phyloP scores from a whole-genome alignment of 768 basidiomycete genomes.

The Rossbeevera mucosa region DNA sequence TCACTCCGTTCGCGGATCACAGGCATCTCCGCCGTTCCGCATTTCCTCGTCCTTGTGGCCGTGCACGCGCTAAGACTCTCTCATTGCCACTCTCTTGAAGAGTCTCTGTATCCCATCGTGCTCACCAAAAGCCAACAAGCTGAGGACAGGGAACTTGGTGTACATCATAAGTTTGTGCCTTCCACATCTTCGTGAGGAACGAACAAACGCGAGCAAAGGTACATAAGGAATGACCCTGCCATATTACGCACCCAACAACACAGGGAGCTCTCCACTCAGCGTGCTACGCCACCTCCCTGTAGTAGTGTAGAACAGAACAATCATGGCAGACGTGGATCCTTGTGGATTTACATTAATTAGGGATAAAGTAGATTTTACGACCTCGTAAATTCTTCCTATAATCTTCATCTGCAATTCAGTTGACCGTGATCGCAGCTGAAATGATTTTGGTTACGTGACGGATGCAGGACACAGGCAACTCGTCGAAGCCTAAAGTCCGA shows the following conservation, averaged over 20 bases:
- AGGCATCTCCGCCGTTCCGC: not conserved
- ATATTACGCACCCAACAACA: no score
- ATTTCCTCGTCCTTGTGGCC: not conserved
- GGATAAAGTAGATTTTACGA: constrained; percentile 1
- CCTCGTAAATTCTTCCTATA: constrained; percentile 4
- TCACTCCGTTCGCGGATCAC: not conserved
- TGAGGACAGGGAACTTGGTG: no score
- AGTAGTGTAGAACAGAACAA: not conserved
- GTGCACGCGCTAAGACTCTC: not conserved
- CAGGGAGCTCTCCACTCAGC: constrained; percentile 11
- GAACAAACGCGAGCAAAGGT: no score
- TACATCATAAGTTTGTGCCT: no score
- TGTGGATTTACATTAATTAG: constrained; percentile 7
- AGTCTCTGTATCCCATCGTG: no score
- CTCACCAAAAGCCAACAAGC: no score
- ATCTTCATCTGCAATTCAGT: not conserved
- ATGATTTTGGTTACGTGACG: not conserved
- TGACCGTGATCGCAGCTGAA: no score
- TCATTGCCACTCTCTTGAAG: no score
- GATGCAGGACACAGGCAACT: not conserved
- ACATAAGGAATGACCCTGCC: no score
- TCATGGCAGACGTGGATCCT: not conserved
- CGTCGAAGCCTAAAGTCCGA: not conserved
- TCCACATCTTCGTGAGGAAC: no score
- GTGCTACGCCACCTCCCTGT: no score